Base-by-base conservation (phyloP, 345 rosid genomes). In the Brassica cretica region DNA sequence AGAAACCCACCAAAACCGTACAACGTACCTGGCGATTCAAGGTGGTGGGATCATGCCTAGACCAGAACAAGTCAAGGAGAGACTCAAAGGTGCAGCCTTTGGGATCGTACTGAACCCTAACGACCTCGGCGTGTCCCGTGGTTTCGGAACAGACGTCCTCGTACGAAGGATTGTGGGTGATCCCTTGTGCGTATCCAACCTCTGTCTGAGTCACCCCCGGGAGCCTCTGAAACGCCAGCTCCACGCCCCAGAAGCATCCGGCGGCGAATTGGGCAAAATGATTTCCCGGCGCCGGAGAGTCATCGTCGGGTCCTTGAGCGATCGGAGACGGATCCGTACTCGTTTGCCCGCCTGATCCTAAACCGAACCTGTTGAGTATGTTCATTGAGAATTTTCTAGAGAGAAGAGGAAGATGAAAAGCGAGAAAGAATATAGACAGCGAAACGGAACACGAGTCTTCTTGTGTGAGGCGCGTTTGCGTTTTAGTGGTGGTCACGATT, bases 161-260 rank as follows among this genome's bases (percentile, higher is more conserved):
- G 46, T 95, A 95, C n/a, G 78, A 73, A 5, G 97, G 99, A 72
- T 87, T 91, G 41, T 88, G 82, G 76, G 71, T 30, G 44, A 65
- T 68, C 11, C 99, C 99, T 76, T 90, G 99, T 0, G 66, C 51
- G 64, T 93, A 95, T 6, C 99, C 99, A 65, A 87, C 99, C 77
- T 95, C 99, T 1, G 98, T 91, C 79, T 80, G 88, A 75, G 89
- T 78, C 55, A 95, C 92, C 14, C 98, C 98, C 0, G 91, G 82
- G 25, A 85, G 89, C 37, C 98, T 91, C 90, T 95, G 99, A 77
- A 88, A 88, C 55, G 87, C 91, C 74, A 95, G 81, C 82, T 95
- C 99, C 0, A 91, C 91, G 0, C 99, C 98, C 99, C 98, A 94
- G 82, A 94, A 94, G 70, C 98, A 94, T 0, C 99, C 99, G 0